Percentiles rank a stretch among this genome's conserved stretches.
phyloP scores from a whole-genome alignment of 176 grass and related monocot genomes.

The Tuctoria greenei region DNA sequence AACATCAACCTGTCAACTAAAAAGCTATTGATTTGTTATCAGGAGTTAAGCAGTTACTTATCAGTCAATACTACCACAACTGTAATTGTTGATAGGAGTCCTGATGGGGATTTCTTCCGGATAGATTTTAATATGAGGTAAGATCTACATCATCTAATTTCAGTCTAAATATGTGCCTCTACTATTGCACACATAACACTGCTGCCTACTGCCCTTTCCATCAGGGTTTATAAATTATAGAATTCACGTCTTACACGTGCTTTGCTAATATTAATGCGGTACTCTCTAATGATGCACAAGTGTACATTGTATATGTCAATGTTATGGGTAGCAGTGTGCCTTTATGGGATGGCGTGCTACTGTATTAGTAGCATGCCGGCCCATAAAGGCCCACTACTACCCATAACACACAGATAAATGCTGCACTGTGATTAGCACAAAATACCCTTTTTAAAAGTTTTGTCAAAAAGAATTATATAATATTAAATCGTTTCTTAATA shows the following conservation, averaged over 20 bases:
- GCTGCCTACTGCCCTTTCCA: background rate
- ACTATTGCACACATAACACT: slow-evolving; percentile 16
- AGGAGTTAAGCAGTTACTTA: slow-evolving; percentile 94
- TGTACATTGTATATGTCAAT: background rate
- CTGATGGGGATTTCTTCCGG: slow-evolving; percentile 86
- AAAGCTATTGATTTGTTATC: slow-evolving; percentile 36
- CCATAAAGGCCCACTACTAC: no score
- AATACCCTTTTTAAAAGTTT: background rate
- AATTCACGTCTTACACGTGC: background rate
- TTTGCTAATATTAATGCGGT: slow-evolving; percentile 16
- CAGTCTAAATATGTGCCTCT: slow-evolving; percentile 1
- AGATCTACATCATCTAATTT: slow-evolving; percentile 16
- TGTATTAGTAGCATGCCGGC: no score
- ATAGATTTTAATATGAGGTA: slow-evolving; percentile 98
- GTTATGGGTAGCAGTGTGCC: no score
- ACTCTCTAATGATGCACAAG: background rate
- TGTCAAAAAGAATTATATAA: slow-evolving; percentile 12
- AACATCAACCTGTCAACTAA: slow-evolving; percentile 21
- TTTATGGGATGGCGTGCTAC: no score
- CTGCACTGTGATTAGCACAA: background rate
- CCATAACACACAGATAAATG: background rate
- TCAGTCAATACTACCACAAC: slow-evolving; percentile 79
- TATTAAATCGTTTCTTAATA: background rate
- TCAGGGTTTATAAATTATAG: background rate
- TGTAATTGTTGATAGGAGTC: slow-evolving; percentile 94